Conservation (phyloP, 352 stramenopile genomes). For the Phytophthora hibernalis region DNA sequence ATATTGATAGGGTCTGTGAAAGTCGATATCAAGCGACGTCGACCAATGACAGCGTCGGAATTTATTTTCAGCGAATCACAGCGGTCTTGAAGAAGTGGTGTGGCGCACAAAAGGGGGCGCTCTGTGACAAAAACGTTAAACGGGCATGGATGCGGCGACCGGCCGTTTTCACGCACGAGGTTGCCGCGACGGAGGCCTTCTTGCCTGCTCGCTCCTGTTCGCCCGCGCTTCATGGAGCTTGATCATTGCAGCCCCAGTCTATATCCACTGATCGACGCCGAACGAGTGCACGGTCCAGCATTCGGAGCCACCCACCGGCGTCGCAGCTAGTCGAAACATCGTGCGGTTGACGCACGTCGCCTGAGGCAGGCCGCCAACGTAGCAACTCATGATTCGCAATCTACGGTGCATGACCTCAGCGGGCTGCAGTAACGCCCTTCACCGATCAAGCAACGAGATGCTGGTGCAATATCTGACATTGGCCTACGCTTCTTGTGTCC, state of each 20-base stretch:
- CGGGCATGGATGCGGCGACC: conserved; percentile 11
- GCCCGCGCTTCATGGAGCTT: conserved; percentile 3
- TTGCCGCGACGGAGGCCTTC: conserved; percentile 24
- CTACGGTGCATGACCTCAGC: neutral
- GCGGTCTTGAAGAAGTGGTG: conserved; percentile 15
- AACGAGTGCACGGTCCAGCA: conserved; percentile 12
- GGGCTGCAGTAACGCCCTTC: neutral
- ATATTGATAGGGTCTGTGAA: neutral
- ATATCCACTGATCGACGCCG: conserved; percentile 28
- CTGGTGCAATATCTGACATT: neutral
- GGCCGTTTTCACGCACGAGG: conserved; percentile 10
- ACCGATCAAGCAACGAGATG: neutral
- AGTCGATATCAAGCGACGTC: neutral
- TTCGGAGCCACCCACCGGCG: neutral
- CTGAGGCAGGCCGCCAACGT: conserved; percentile 11
- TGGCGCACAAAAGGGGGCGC: conserved; percentile 7
- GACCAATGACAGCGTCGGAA: conserved; percentile 12
- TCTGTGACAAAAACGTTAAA: conserved; percentile 28
- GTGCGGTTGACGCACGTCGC: neutral
- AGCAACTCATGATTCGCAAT: conserved; percentile 11
- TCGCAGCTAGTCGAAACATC: neutral
- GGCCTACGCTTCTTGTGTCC: neutral
- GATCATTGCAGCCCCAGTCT: conserved; percentile 2
- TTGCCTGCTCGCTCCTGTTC: conserved; percentile 12
- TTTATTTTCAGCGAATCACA: conserved; percentile 14